Percentiles rank a stretch among this genome's conserved stretches.
These are phyloP conservation scores for Boletus reticuloceps DNA, from an alignment of 768 basidiomycete species.

Conservation along the genomic window DNA sequence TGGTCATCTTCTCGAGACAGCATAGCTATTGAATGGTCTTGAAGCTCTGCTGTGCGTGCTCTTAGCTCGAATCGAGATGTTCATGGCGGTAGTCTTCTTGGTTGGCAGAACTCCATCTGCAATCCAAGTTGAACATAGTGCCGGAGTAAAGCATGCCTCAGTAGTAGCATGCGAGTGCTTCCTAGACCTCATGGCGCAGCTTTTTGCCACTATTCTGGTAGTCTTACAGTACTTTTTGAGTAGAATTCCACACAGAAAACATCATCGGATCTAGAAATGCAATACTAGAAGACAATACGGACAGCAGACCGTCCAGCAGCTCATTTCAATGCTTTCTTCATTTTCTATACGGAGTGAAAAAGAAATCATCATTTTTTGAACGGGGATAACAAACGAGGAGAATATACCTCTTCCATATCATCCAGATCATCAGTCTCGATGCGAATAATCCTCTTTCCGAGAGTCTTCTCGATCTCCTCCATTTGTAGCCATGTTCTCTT, in stretches of 20 bases:
- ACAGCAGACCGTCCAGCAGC: constrained; percentile 34
- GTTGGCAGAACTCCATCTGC: too few relatives aligned
- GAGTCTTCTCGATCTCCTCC: constrained; percentile 79
- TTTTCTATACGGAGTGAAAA: constrained; percentile 47
- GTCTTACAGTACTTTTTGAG: neutral
- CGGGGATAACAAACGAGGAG: neutral
- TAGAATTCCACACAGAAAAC: neutral
- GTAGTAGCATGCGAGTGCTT: too few relatives aligned
- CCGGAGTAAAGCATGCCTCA: too few relatives aligned
- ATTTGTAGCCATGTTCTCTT: constrained; percentile 84
- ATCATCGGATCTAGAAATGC: neutral
- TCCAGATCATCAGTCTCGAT: constrained; percentile 91
- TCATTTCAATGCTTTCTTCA: constrained; percentile 78
- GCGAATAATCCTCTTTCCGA: constrained; percentile 75
- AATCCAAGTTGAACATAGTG: too few relatives aligned
- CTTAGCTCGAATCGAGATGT: too few relatives aligned
- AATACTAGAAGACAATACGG: neutral
- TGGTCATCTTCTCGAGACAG: too few relatives aligned
- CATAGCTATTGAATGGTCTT: too few relatives aligned
- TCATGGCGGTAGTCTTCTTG: too few relatives aligned
- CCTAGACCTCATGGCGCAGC: neutral
- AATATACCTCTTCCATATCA: constrained; percentile 85
- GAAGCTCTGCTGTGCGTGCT: too few relatives aligned
- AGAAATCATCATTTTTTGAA: neutral
- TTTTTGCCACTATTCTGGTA: too few relatives aligned